phyloP scores from a whole-genome alignment of 2,329 filamentous ascomycete species.

The Pseudogymnoascus sp. region DNA sequence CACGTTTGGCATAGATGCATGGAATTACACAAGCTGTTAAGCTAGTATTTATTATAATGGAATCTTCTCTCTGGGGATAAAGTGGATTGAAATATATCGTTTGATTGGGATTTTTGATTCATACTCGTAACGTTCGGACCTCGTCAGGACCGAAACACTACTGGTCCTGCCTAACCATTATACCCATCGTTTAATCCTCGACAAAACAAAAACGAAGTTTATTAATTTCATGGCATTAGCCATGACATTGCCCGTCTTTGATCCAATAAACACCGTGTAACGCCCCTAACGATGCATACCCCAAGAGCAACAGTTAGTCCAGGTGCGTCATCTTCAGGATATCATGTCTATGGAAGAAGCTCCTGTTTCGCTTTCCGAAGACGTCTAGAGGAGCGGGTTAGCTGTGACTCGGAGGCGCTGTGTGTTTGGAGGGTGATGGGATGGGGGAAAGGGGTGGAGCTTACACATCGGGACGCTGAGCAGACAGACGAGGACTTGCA shows the following conservation, averaged over 20 bases:
- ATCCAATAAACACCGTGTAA: not conserved
- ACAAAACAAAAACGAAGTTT: not conserved
- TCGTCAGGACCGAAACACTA: not conserved
- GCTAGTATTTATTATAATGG: conserved; percentile 1
- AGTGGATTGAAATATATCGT: not conserved
- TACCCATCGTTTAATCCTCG: not conserved
- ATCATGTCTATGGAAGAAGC: conserved; percentile 69
- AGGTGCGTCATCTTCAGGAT: conserved; percentile 39
- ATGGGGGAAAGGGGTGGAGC: conserved; percentile 30
- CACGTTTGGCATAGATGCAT: not conserved
- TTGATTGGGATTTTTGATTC: not conserved
- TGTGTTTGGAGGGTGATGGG: not conserved
- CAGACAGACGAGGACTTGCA: conserved; percentile 71
- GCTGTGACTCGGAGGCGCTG: conserved; percentile 9
- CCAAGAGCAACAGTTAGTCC: not conserved
- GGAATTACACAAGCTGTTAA: not conserved
- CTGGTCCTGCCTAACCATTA: not conserved
- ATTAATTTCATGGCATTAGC: not conserved
- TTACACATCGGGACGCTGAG: conserved; percentile 72
- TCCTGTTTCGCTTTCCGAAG: conserved; percentile 69
- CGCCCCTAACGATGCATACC: not conserved
- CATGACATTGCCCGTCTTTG: not conserved
- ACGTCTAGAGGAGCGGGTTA: conserved; percentile 47
- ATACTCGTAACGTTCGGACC: not conserved
- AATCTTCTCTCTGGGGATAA: not conserved